Conservation (phyloP, 495 filamentous ascomycete genomes). For the Oleoguttula mirabilis region DNA sequence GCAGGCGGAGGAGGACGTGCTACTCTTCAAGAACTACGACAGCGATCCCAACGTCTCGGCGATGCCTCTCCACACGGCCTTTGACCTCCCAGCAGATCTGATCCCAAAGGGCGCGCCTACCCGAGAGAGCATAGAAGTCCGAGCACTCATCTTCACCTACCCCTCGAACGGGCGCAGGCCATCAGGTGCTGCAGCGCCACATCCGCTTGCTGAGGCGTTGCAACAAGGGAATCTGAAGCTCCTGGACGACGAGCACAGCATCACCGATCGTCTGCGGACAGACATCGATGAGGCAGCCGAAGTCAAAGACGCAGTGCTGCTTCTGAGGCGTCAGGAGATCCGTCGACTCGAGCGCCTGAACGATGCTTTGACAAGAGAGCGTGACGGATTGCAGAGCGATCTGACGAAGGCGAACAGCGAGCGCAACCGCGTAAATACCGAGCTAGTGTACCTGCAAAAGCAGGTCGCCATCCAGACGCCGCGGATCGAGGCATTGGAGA, state of each 20-base stretch:
- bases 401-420: not conserved
- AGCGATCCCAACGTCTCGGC: constrained; percentile 10
- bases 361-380: not conserved
- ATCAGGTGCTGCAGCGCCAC: not conserved
- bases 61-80: constrained; percentile 13
- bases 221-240: constrained; percentile 7
- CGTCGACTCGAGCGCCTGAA: not conserved
- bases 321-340: constrained; percentile 8
- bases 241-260: constrained; percentile 8
- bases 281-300: constrained; percentile 15
- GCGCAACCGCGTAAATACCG: not conserved
- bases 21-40: constrained; percentile 21
- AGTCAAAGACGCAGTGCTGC: constrained; percentile 13
- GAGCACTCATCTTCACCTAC: constrained; percentile 15
- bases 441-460: not conserved
- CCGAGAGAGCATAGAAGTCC: constrained; percentile 15
- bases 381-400: not conserved
- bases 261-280: constrained; percentile 9
- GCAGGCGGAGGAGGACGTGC: constrained; percentile 15
- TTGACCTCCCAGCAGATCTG: constrained; percentile 8
- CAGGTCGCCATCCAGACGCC: constrained; percentile 2
- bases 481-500: not conserved
- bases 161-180: constrained; percentile 1
- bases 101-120: constrained; percentile 7
- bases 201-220: constrained; percentile 7